Base-by-base conservation (phyloP, 2,329 filamentous ascomycete species). In the Clathrospora elynae region DNA sequence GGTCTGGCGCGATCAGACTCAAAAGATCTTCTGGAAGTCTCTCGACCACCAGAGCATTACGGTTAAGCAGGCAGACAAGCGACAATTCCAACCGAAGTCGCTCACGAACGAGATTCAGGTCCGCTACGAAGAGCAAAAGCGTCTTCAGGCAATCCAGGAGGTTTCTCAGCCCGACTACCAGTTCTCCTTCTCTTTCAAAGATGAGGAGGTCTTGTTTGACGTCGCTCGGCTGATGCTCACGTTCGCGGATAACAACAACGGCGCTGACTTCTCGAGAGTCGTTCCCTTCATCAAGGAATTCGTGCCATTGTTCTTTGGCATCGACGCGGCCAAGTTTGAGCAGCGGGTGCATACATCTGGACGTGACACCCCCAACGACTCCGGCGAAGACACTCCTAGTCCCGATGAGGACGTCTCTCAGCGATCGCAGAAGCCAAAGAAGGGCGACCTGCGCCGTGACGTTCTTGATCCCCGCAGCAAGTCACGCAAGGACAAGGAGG, bases 41-140 rank as follows among this genome's bases (percentile, higher is more conserved):
- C 82, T 99, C 37, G 93, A 99, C 64, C 93, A 99, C 64, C 95
- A 97, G 80, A 90, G 90, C 13, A 90, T 95, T 46, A 85, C 90
- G 38, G 88, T 90, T 61, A 95, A 93, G 73, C 83, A 85, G 51
- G 85, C 81, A 24, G 93, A 99, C 72, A 97, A 97, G 80, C 87
- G 90, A 57, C 86, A 89, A 55, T 88, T 96, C 47, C 88, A 92
- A 35, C 85, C 87, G 3, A 97, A 97, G 73, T 87, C 92, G 44
- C 82, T 99, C 8, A 86, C 93, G 22, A 88, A 90, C 58, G 86
- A 93, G 46, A 91, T 97, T 65, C 90, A 93, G 71, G 90, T 89
- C 35, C 95, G 90, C 68, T 87, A 92, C 57, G 91, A 97, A 67
- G 91, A 96, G 71, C 88, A 92, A 66, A 85, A 88, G 62, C 87